These are phyloP conservation scores for Bothriochloa decipiens DNA, from an alignment of 176 grass and related monocot genomes.

Conservation along the genomic window DNA sequence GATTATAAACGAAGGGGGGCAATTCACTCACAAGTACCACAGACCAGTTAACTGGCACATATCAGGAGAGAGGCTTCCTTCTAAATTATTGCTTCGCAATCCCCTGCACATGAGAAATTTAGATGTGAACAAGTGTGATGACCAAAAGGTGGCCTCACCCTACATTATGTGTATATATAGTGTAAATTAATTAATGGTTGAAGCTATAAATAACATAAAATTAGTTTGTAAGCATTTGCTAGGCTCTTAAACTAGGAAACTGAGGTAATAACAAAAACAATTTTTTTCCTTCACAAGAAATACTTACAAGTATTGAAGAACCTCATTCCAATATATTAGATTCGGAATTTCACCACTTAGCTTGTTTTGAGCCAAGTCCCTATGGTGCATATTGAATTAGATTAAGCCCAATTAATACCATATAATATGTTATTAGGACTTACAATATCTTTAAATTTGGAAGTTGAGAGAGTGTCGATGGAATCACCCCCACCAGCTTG, in stretches of 20 bases:
- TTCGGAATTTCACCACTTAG: constrained; percentile 87
- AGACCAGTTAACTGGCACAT: constrained; percentile 96
- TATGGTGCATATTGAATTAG: constrained; percentile 31
- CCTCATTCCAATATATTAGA: constrained; percentile 97
- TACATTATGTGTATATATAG: neutral
- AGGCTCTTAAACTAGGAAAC: constrained; percentile 18
- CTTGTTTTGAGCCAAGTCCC: constrained; percentile 95
- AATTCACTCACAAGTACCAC: constrained; percentile 92
- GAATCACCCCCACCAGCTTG: constrained; percentile 72
- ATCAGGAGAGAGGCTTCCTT: constrained; percentile 79
- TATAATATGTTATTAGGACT: constrained; percentile 19
- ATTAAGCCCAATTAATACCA: neutral
- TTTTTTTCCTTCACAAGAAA: neutral
- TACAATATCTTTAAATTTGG: constrained; percentile 96
- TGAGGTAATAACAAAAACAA: neutral
- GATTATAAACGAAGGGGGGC: neutral
- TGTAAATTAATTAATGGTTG: neutral
- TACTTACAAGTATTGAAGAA: constrained; percentile 93
- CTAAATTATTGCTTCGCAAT: constrained; percentile 80
- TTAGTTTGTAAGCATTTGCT: constrained; percentile 19
- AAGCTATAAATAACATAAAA: neutral
- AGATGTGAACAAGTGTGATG: constrained; percentile 13
- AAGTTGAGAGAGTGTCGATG: constrained; percentile 87
- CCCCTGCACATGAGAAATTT: constrained; percentile 59
- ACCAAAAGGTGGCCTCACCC: neutral